Evolutionary conservation across 1,284 basidiomycete species (phyloP), one percentile per base, ranked within the genome.

Genomic region (Marasmius oreades): DNA sequence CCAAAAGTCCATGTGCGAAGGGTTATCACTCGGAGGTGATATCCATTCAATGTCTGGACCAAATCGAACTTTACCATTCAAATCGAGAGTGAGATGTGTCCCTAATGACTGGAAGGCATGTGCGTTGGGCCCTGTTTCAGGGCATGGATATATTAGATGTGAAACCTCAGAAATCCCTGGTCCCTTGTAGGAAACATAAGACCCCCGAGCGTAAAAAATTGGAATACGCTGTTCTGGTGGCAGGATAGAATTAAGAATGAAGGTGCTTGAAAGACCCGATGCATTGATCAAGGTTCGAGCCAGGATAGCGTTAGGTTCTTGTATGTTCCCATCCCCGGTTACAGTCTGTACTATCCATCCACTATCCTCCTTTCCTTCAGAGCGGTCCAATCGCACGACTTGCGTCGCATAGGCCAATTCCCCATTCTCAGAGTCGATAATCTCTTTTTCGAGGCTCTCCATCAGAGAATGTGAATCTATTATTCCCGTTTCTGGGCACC

Each of bases 31-130:
- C 8, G 61, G 77, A 0, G 84, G 81, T 5, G 81, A 79, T 65
- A 98, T 78, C 86, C 92, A 94, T 67, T 98, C 90, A 7, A 95
- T 80, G 66, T 98, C 95, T 2, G 96, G 97, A 0, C 96, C 96
- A 69, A 99, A 99, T 23, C 86, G 84, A 52, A 99, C 80, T 63
- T 92, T 90, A 0, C 93, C 92, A 53, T 90, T 81, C 57, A 99
- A 69, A 70, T 96, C 93, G 43, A 99, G 74, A 6, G 94, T 97
- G 28, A 95, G 77, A 74, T 97, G 95, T 10, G 93, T 95, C 2
- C 95, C 95, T 10, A 97, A 77, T 2, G 90, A 90, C 58, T 88
- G 84, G 69, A 92, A 91, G 5, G 79, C 79, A 59, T 87, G 81
- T 2, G 73, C 76, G 56, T 75, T 75, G 43, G 73, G 72, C 57